phyloP scores from a whole-genome alignment of 495 filamentous ascomycete species.

The Aspergillus funiculosus region DNA sequence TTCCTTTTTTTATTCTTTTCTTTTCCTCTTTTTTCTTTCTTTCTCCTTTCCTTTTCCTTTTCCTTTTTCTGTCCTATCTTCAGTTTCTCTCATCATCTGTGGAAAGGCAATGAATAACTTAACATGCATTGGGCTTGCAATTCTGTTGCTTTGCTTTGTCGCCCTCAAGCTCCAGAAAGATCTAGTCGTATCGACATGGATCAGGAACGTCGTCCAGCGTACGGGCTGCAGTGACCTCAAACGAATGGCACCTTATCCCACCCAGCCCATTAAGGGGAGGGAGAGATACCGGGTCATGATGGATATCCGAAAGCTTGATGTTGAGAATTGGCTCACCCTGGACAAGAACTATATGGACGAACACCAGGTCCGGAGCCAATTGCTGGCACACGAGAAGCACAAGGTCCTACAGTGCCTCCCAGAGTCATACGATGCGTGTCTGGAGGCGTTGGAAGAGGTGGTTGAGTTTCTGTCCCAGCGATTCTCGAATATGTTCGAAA shows the following conservation, averaged over 20 bases:
- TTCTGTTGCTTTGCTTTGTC: constrained; percentile 39
- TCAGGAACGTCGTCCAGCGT: constrained; percentile 1
- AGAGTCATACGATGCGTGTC: constrained; percentile 45
- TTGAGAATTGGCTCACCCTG: constrained; percentile 49
- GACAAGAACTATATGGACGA: constrained; percentile 49
- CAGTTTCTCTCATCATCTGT: constrained; percentile 7
- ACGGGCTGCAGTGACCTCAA: constrained; percentile 30
- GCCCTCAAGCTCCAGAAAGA: constrained; percentile 22
- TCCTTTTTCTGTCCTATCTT: constrained; percentile 3
- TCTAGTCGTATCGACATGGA: constrained; percentile 11
- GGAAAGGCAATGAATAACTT: constrained; percentile 31
- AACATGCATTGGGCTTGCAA: constrained; percentile 32
- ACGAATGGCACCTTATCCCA: constrained; percentile 38
- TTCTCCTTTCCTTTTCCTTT: constrained; percentile 11
- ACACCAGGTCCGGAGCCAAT: constrained; percentile 38
- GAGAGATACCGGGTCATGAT: constrained; percentile 47
- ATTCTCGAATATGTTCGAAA: constrained; percentile 44
- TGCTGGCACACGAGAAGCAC: constrained; percentile 36
- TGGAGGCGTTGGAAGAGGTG: constrained; percentile 47
- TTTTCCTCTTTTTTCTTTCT: constrained; percentile 4
- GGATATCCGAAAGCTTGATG: constrained; percentile 49
- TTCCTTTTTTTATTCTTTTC: constrained; percentile 15
- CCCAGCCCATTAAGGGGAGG: constrained; percentile 41
- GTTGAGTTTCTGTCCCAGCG: constrained; percentile 44
- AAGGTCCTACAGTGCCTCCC: constrained; percentile 48